phyloP scores from a whole-genome alignment of 2,329 filamentous ascomycete genomes.

The Pseudogymnoascus sp. region DNA sequence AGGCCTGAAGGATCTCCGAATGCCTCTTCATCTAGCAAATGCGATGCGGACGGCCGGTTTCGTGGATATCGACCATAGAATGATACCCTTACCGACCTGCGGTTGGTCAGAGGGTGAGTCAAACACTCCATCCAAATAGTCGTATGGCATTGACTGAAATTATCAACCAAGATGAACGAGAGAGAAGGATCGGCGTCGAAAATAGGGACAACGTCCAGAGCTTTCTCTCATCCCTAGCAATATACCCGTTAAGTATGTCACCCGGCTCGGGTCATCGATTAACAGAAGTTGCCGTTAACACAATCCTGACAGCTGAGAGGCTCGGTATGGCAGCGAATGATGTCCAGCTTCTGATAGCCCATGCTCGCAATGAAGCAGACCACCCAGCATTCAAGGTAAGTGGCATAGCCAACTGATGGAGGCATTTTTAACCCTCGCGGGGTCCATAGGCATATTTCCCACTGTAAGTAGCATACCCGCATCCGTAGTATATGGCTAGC shows the following conservation, averaged over 20 bases:
- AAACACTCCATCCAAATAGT: neutral
- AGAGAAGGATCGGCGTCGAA: slow-evolving; percentile 43
- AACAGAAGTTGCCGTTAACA: neutral
- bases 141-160: slow-evolving; percentile 1
- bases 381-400: slow-evolving; percentile 49
- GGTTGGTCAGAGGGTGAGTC: slow-evolving; percentile 58
- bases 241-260: slow-evolving; percentile 44
- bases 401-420: neutral
- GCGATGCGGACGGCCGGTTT: slow-evolving; percentile 45
- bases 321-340: slow-evolving; percentile 49
- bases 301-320: slow-evolving; percentile 10
- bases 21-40: slow-evolving; percentile 46
- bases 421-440: neutral
- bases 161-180: slow-evolving; percentile 36
- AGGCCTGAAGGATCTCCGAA: slow-evolving; percentile 57
- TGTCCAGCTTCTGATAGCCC: slow-evolving; percentile 47
- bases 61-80: slow-evolving; percentile 55
- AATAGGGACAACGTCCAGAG: slow-evolving; percentile 48
- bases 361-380: slow-evolving; percentile 46
- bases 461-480: slow-evolving; percentile 38
- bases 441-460: slow-evolving; percentile 47
- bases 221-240: slow-evolving; percentile 45
- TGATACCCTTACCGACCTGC: slow-evolving; percentile 61
- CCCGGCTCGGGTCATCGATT: slow-evolving; percentile 17
- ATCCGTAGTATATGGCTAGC: slow-evolving; percentile 12